Percentiles rank a stretch among this genome's conserved stretches.
These are phyloP conservation scores for Monosporascus sp. DNA, from an alignment of 2,329 filamentous ascomycete genomes.

Conservation along the genomic window DNA sequence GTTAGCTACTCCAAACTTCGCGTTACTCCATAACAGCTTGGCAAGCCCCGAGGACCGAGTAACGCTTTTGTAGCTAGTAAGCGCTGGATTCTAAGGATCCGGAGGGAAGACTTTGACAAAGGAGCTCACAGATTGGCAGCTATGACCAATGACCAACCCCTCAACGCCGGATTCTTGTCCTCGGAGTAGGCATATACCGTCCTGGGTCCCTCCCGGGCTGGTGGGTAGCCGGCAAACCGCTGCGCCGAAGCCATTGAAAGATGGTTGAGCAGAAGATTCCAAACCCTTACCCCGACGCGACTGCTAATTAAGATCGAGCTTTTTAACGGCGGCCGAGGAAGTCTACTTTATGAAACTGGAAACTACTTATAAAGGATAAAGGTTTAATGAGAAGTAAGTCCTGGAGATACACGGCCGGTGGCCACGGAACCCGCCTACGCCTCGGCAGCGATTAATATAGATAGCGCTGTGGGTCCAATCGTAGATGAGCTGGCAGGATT, in stretches of 20 bases:
- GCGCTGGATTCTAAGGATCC: not conserved
- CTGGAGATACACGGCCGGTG: no score
- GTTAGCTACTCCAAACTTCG: conserved; percentile 46
- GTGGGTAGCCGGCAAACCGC: conserved; percentile 25
- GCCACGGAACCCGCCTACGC: no score
- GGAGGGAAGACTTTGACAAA: not conserved
- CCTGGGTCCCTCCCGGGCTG: conserved; percentile 22
- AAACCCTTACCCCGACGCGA: not conserved
- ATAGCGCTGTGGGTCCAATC: no score
- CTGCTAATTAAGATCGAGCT: no score
- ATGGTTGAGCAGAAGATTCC: not conserved
- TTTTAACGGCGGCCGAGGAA: no score
- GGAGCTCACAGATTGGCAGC: conserved; percentile 54
- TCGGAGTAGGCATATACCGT: conserved; percentile 40
- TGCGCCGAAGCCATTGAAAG: conserved; percentile 14
- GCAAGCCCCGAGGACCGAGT: conserved; percentile 57
- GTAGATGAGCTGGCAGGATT: no score
- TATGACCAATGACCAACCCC: conserved; percentile 58
- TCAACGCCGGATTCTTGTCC: conserved; percentile 64
- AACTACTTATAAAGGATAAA: no score
- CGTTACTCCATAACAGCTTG: conserved; percentile 64
- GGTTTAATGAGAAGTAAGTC: no score
- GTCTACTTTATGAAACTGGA: no score
- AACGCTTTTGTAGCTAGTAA: conserved; percentile 39
- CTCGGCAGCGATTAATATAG: no score